Base-by-base conservation (phyloP, 2,329 filamentous ascomycete species). In the Neocucurbitaria cava region DNA sequence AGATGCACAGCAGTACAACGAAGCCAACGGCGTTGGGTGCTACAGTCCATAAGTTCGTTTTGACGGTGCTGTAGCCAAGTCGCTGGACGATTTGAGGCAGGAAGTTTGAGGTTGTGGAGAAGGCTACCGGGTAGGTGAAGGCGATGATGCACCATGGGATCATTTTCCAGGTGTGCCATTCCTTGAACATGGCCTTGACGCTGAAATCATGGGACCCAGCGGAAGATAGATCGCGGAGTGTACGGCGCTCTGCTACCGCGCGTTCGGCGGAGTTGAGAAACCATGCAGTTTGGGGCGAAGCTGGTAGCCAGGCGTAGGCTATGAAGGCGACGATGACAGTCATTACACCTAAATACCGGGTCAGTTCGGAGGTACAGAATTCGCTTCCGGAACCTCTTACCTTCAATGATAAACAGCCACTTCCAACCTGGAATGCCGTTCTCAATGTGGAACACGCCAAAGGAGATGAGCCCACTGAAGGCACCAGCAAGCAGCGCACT, bases 31-130 rank as follows among this genome's bases (percentile, higher is more conserved):
- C 69, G 23, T 83, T 83, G 0, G 80, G 80, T 3, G 80, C 77
- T 4, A 83, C 79, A 0, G 79, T 82, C 65, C 76, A 80, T 4
- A 83, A 71, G 52, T 82, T 82, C 0, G 80, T 82, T 38, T 79
- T 78, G 28, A 83, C 68, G 0, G 74, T 73, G 4, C 66, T 74
- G 53, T 77, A 82, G 0, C 79, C 80, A 0, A 83, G 68, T 0
- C 79, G 73, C 47, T 74, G 64, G 7, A 83, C 75, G 43, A 82
- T 80, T 39, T 81, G 70, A 0, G 80, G 80, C 13, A 83, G 76
- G 64, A 83, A 83, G 51, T 81, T 81, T 51, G 76, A 75, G 2
- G 75, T 72, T 0, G 72, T 80, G 18, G 77, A 68, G 59, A 81
- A 82, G 0, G 79, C 79, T 1, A 82, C 79, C 0, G 80, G 78